phyloP scores from a whole-genome alignment of 2,329 filamentous ascomycete genomes.

The Dothiorella sarmentorum region DNA sequence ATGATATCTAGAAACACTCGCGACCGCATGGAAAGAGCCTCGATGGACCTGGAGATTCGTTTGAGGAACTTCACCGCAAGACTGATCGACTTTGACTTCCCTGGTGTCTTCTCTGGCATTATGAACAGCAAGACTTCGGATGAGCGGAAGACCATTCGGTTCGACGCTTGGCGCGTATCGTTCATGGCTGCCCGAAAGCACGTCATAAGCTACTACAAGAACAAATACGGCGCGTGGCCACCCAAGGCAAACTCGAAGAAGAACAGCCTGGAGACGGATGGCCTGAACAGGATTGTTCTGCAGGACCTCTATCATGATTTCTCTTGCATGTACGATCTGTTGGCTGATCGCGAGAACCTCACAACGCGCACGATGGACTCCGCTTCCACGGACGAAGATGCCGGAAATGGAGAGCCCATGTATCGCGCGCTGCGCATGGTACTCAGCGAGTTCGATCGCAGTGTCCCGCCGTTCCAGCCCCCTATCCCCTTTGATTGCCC shows the following conservation, averaged over 20 bases:
- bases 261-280: constrained; percentile 80
- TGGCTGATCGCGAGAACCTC: constrained; percentile 74
- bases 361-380: constrained; percentile 73
- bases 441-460: constrained; percentile 83
- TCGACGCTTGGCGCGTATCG: constrained; percentile 75
- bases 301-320: constrained; percentile 82
- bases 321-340: constrained; percentile 79
- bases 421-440: constrained; percentile 70
- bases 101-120: constrained; percentile 81
- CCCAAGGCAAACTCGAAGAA: constrained; percentile 90
- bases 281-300: constrained; percentile 79
- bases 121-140: constrained; percentile 76
- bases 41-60: constrained; percentile 73
- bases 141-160: constrained; percentile 75
- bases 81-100: constrained; percentile 87
- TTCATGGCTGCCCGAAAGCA: constrained; percentile 75
- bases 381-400: constrained; percentile 56
- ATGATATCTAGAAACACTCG: constrained; percentile 68
- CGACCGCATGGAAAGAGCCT: constrained; percentile 76
- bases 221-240: constrained; percentile 73
- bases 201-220: constrained; percentile 66
- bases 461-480: constrained; percentile 82
- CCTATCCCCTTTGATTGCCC: constrained; percentile 89
- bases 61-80: constrained; percentile 67
- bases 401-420: constrained; percentile 55